Conservation (phyloP, 2,329 filamentous ascomycete species). For the Diaporthe amygdali region DNA sequence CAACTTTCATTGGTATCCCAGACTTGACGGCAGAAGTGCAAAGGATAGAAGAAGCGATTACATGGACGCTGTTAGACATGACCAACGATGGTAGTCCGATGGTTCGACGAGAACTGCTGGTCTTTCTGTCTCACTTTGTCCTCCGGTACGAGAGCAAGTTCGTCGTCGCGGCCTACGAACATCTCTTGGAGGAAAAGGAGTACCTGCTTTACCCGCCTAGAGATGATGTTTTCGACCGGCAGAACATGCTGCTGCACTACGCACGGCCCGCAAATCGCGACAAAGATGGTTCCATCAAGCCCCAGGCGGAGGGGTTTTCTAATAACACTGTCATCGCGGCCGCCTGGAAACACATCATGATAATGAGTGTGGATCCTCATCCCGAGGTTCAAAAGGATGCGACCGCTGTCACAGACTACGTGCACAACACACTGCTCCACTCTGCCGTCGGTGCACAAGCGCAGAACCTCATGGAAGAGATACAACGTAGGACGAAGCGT, state of each 20-base stretch:
- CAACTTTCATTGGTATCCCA: constrained; percentile 91
- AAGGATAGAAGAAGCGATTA: constrained; percentile 88
- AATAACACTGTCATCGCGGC: constrained; percentile 91
- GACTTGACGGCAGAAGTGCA: constrained; percentile 91
- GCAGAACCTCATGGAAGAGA: constrained; percentile 76
- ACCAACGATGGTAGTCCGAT: constrained; percentile 92
- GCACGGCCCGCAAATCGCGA: constrained; percentile 60
- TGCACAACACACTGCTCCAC: constrained; percentile 78
- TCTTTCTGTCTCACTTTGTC: constrained; percentile 93
- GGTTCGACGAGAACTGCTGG: constrained; percentile 89
- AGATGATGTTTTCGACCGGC: constrained; percentile 62
- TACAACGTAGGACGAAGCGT: constrained; percentile 58
- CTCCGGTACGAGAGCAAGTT: constrained; percentile 92
- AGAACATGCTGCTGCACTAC: constrained; percentile 66
- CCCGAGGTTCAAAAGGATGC: constrained; percentile 90
- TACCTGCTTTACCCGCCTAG: constrained; percentile 62
- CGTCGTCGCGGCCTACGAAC: constrained; percentile 88
- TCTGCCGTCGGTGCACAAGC: constrained; percentile 77
- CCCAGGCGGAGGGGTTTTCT: constrained; percentile 65
- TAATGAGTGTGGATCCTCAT: constrained; percentile 91
- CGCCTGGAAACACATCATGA: constrained; percentile 91
- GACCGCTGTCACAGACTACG: constrained; percentile 82
- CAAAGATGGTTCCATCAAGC: constrained; percentile 62
- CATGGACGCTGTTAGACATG: constrained; percentile 88
- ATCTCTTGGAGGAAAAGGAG: constrained; percentile 82